A percentile compares a stretch with the other conserved stretches of the same genome.
Evolutionary conservation across 1,284 basidiomycete genomes (phyloP).

Genomic region (Ganoderma boninense): DNA sequence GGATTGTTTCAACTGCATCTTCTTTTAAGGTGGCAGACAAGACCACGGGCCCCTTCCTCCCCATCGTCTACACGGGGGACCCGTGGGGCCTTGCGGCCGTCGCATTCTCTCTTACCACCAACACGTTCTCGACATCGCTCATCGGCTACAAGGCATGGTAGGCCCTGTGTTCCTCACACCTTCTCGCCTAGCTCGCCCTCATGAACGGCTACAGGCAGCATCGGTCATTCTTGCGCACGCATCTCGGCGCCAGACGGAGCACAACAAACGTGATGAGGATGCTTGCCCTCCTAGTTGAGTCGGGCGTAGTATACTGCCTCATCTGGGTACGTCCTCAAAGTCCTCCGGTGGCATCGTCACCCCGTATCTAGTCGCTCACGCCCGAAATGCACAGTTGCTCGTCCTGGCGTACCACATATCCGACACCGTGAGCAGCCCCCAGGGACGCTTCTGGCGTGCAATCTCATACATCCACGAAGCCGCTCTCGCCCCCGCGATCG

Average conservation of each 20-base stretch:
- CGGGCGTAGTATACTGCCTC: conserved; percentile 8
- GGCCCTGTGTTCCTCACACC: background rate
- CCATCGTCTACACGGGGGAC: conserved; percentile 6
- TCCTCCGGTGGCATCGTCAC: no score
- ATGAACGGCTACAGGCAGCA: conserved; percentile 7
- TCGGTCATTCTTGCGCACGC: background rate
- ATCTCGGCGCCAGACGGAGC: background rate
- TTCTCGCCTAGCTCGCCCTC: no score
- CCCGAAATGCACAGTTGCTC: background rate
- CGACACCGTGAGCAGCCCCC: background rate
- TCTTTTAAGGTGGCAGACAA: conserved; percentile 6
- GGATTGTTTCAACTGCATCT: background rate
- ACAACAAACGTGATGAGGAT: background rate
- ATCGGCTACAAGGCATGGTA: conserved; percentile 18
- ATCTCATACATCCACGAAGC: background rate
- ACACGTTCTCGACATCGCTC: conserved; percentile 13
- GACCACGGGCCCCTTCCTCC: background rate
- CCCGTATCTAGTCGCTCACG: background rate
- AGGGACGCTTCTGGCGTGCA: background rate
- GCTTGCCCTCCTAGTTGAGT: conserved; percentile 15
- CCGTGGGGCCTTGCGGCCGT: conserved; percentile 9
- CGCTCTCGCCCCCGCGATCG: background rate
- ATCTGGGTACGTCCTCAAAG: conserved; percentile 9
- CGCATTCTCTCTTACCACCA: conserved; percentile 11
- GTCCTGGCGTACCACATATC: background rate